Conservation (phyloP, 1,284 basidiomycete species). For the Xerocomus nothofagi region DNA sequence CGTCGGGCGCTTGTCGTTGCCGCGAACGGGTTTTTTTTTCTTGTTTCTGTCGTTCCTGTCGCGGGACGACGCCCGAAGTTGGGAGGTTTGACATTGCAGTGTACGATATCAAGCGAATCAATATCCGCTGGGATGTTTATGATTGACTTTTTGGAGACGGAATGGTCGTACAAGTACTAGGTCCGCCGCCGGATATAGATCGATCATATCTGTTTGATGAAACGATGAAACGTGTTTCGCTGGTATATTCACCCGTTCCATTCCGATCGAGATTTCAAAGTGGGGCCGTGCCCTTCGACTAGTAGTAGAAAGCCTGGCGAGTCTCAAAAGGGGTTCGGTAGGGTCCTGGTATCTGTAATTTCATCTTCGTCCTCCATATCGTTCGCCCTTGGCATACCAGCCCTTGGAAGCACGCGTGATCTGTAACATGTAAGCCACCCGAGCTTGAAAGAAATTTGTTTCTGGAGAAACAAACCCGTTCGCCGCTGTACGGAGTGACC, state of each 20-base stretch:
- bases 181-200: background rate
- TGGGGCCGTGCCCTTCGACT: background rate
- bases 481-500: constrained; percentile 18
- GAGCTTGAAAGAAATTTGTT: constrained; percentile 8
- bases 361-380: too few relatives aligned
- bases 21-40: too few relatives aligned
- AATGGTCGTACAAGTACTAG: too few relatives aligned
- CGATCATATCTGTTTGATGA: background rate
- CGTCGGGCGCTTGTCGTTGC: too few relatives aligned
- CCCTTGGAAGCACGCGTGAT: too few relatives aligned
- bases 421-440: constrained; percentile 8
- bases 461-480: background rate
- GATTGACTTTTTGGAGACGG: too few relatives aligned
- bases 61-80: too few relatives aligned
- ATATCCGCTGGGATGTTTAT: too few relatives aligned
- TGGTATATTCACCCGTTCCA: constrained; percentile 5
- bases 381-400: background rate
- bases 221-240: constrained; percentile 19
- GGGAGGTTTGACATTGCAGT: too few relatives aligned
- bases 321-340: constrained; percentile 6
- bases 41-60: too few relatives aligned
- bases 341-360: background rate
- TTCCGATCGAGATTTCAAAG: constrained; percentile 9
- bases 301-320: too few relatives aligned
- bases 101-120: too few relatives aligned